Conservation (phyloP, 371 early-diverging fungal species). For the Rhizopus delemar region DNA sequence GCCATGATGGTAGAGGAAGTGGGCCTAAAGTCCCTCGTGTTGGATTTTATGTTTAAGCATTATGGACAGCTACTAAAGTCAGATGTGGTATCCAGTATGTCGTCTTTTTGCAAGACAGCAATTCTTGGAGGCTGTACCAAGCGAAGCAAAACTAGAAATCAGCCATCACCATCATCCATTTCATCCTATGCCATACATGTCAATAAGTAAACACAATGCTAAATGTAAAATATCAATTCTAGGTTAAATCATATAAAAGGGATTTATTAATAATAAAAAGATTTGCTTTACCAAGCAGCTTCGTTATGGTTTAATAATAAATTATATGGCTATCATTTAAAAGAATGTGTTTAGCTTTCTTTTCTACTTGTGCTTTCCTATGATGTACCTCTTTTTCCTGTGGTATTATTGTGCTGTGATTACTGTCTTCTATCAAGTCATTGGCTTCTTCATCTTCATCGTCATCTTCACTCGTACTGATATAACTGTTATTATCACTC, state of each 20-base stretch:
- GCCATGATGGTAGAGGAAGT: constrained; percentile 57
- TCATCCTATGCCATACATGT: not conserved
- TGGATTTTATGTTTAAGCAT: constrained; percentile 61
- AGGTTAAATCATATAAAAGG: not conserved
- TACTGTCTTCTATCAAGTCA: not conserved
- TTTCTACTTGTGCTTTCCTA: not conserved
- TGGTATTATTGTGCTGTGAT: not conserved
- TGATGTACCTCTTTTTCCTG: not conserved
- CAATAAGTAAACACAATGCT: not conserved
- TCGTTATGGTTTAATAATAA: not conserved
- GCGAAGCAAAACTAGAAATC: constrained; percentile 46
- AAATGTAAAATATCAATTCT: not conserved
- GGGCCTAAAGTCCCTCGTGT: constrained; percentile 53
- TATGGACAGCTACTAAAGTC: constrained; percentile 59
- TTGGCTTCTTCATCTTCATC: constrained; percentile 3
- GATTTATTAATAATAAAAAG: not conserved
- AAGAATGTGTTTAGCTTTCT: not conserved
- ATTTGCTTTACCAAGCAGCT: not conserved
- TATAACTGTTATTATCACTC: constrained; percentile 12
- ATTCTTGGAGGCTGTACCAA: constrained; percentile 47
- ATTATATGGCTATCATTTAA: not conserved
- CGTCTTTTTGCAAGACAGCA: constrained; percentile 31
- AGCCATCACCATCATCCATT: constrained; percentile 11
- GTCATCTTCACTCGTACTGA: not conserved
- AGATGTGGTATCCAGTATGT: constrained; percentile 52